Percentiles rank a stretch among this genome's conserved stretches.
phyloP scores from a whole-genome alignment of 1,284 basidiomycete genomes.

The Tilletia caries region DNA sequence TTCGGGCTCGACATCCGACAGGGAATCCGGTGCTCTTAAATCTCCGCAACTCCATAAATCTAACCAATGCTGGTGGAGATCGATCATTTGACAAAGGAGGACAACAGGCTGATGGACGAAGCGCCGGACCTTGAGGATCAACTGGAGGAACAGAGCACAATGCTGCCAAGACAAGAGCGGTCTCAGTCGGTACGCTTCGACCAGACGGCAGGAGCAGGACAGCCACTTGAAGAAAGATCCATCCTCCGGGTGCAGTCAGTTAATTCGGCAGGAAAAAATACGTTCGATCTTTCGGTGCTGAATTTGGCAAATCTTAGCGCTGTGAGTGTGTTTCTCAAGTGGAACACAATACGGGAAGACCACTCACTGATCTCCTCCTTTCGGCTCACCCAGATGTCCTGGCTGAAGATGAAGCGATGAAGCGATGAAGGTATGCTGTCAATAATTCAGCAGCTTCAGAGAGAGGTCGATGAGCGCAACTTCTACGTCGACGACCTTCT shows the following conservation, averaged over 20 bases:
- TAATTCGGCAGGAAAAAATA: background rate
- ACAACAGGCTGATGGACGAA: background rate
- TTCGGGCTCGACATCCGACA: too few relatives aligned
- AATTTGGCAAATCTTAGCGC: background rate
- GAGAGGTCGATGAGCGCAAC: conserved; percentile 8
- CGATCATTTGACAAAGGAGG: background rate
- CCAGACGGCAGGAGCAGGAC: background rate
- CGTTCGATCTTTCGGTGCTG: background rate
- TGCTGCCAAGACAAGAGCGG: background rate
- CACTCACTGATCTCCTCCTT: too few relatives aligned
- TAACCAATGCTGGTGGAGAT: too few relatives aligned
- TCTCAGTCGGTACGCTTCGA: conserved; percentile 3
- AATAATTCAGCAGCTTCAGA: background rate
- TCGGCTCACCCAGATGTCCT: background rate
- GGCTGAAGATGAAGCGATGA: conserved; percentile 2
- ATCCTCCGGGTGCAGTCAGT: background rate
- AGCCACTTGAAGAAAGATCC: too few relatives aligned
- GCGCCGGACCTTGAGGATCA: background rate
- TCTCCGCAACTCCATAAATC: too few relatives aligned
- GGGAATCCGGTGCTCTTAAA: too few relatives aligned
- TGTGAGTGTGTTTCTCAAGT: too few relatives aligned
- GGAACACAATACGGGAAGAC: too few relatives aligned
- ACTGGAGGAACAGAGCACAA: background rate
- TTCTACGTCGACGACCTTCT: conserved; percentile 1
- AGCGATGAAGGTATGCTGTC: background rate